Conservation (phyloP, 2,329 filamentous ascomycete genomes). For the Remersonia thermophila region DNA sequence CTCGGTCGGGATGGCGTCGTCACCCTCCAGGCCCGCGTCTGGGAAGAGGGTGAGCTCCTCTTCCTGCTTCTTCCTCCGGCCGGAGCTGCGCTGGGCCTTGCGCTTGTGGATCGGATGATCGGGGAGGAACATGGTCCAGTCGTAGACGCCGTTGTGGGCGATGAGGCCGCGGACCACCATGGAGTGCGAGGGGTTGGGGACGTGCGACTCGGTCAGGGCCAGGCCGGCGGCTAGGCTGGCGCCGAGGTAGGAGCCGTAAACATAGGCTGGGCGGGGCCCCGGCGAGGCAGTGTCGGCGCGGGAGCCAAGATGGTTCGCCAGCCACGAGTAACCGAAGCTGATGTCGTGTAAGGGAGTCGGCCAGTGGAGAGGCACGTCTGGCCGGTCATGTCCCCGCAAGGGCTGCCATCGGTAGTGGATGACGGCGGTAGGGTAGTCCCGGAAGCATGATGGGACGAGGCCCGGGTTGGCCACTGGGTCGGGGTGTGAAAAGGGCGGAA, state of each 20-base stretch:
- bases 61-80: neutral
- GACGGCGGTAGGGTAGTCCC: constrained; percentile 34
- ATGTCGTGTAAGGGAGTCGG: constrained; percentile 47
- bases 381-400: constrained; percentile 1
- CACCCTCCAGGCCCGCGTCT: too few relatives aligned
- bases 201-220: constrained; percentile 42
- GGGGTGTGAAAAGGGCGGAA: constrained; percentile 35
- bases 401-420: constrained; percentile 48
- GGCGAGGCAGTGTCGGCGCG: constrained; percentile 1
- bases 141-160: constrained; percentile 48
- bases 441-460: constrained; percentile 23
- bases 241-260: constrained; percentile 47
- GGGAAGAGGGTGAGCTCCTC: constrained; percentile 7
- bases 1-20: constrained; percentile 13
- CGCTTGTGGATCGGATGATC: constrained; percentile 36
- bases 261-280: constrained; percentile 24
- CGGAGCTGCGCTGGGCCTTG: neutral
- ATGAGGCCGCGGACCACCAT: constrained; percentile 42
- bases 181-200: constrained; percentile 20
- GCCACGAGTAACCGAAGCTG: constrained; percentile 41
- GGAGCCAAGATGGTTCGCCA: constrained; percentile 29
- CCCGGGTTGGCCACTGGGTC: constrained; percentile 23
- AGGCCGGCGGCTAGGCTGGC: constrained; percentile 44
- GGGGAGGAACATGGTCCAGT: constrained; percentile 50
- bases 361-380: constrained; percentile 30